phyloP scores from a whole-genome alignment of 2,329 filamentous ascomycete species.

The Pseudogymnoascus sp. region DNA sequence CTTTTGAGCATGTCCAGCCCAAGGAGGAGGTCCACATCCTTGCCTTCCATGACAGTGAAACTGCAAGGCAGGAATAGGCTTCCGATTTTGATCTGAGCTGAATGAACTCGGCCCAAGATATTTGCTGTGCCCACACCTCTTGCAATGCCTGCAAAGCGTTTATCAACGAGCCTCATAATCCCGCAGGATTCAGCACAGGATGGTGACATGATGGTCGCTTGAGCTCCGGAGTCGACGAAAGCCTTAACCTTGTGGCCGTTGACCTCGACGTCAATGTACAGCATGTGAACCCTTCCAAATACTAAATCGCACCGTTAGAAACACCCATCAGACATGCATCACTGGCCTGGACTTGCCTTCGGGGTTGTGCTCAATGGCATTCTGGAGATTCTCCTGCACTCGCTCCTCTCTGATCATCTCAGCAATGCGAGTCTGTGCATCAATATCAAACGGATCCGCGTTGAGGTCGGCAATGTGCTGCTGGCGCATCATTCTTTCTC shows the following conservation, averaged over 20 bases:
- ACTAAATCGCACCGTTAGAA: constrained; percentile 42
- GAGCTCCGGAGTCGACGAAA: constrained; percentile 92
- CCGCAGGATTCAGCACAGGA: constrained; percentile 83
- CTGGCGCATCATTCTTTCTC: constrained; percentile 67
- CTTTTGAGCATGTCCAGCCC: constrained; percentile 96
- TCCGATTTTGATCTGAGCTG: constrained; percentile 90
- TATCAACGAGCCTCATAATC: constrained; percentile 93
- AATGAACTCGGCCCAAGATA: constrained; percentile 91
- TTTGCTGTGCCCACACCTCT: constrained; percentile 89
- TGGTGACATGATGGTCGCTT: constrained; percentile 98
- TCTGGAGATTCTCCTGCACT: constrained; percentile 91
- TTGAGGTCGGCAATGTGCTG: constrained; percentile 79
- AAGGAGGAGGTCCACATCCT: constrained; percentile 85
- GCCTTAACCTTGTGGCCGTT: constrained; percentile 90
- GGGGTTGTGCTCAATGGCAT: constrained; percentile 93
- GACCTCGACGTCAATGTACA: constrained; percentile 93
- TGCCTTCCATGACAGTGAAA: constrained; percentile 99
- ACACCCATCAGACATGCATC: neutral
- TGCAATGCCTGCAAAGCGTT: constrained; percentile 83
- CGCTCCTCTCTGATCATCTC: constrained; percentile 94
- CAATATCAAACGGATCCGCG: constrained; percentile 87
- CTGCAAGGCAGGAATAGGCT: constrained; percentile 80
- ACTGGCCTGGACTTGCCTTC: constrained; percentile 58
- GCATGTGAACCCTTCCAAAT: constrained; percentile 89
- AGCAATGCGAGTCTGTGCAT: constrained; percentile 85